Evolutionary conservation across 768 basidiomycete species (phyloP).

Genomic region (Hygrocybe punicea): DNA sequence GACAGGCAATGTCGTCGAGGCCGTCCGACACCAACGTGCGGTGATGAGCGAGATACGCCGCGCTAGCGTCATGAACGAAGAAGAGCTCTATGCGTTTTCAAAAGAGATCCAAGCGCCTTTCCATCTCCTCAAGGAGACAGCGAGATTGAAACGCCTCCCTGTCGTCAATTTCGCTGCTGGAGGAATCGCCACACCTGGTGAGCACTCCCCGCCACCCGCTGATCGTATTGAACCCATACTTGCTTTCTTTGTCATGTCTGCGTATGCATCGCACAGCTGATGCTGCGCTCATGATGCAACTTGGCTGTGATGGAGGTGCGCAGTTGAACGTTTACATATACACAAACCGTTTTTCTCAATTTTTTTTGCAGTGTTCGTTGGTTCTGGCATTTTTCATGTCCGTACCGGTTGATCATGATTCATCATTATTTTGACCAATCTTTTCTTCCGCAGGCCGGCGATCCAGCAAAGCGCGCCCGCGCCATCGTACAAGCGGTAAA

Average conservation of each 20-base stretch:
- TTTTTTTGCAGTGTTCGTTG: slow-evolving; percentile 78
- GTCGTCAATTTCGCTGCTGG: slow-evolving; percentile 98
- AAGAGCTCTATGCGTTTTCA: slow-evolving; percentile 90
- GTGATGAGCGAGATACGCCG: slow-evolving; percentile 82
- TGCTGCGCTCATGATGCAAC: slow-evolving; percentile 98
- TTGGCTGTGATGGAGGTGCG: slow-evolving; percentile 93
- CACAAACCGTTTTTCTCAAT: slow-evolving; percentile 10
- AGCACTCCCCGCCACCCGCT: slow-evolving; percentile 13
- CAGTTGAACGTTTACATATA: no score
- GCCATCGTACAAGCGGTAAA: slow-evolving; percentile 94
- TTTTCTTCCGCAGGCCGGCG: slow-evolving; percentile 67
- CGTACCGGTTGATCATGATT: slow-evolving; percentile 24
- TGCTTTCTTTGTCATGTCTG: no score
- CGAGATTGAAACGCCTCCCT: slow-evolving; percentile 87
- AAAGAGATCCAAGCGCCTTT: slow-evolving; percentile 92
- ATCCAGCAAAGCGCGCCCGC: slow-evolving; percentile 89
- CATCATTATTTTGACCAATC: not conserved
- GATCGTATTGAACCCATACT: no score
- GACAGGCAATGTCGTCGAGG: slow-evolving; percentile 88
- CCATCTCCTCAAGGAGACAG: slow-evolving; percentile 93
- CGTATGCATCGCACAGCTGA: slow-evolving; percentile 71
- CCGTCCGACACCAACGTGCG: slow-evolving; percentile 86
- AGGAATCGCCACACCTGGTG: slow-evolving; percentile 88
- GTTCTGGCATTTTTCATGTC: slow-evolving; percentile 94
- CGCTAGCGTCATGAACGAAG: slow-evolving; percentile 86